A percentile compares a stretch with the other conserved stretches of the same genome.
phyloP scores from a whole-genome alignment of 495 filamentous ascomycete genomes.

The Talaromyces liani region DNA sequence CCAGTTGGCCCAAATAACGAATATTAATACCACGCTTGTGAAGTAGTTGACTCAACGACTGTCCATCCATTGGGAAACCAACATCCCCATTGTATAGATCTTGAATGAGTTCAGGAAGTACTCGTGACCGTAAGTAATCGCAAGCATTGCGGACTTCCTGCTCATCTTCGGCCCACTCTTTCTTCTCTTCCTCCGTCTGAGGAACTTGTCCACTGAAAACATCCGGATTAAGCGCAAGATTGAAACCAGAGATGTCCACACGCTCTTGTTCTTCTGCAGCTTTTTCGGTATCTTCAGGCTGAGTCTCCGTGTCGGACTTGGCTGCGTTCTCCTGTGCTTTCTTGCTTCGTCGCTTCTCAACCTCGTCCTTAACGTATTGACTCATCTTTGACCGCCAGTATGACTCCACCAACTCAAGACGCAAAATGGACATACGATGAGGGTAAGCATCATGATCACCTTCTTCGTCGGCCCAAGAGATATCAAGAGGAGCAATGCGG shows the following conservation, averaged over 20 bases:
- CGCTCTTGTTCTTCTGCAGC: conserved; percentile 45
- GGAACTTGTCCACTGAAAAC: conserved; percentile 89
- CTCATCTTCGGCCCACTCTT: conserved; percentile 78
- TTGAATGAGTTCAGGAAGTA: conserved; percentile 68
- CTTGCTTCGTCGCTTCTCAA: conserved; percentile 48
- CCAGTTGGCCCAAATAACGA: conserved; percentile 84
- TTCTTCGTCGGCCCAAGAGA: conserved; percentile 78
- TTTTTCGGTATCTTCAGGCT: conserved; percentile 28
- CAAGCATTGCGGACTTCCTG: conserved; percentile 79
- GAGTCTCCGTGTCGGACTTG: conserved; percentile 35
- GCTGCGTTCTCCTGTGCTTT: conserved; percentile 27
- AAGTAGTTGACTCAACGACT: conserved; percentile 78
- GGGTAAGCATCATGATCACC: conserved; percentile 62
- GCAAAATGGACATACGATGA: conserved; percentile 88
- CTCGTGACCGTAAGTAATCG: conserved; percentile 62
- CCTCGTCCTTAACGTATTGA: conserved; percentile 71
- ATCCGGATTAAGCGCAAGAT: conserved; percentile 88
- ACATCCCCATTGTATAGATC: conserved; percentile 90
- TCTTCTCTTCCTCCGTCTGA: conserved; percentile 84
- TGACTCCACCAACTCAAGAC: conserved; percentile 80
- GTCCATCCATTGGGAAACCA: conserved; percentile 96
- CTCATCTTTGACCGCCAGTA: conserved; percentile 80
- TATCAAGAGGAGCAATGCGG: conserved; percentile 86
- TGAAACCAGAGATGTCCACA: conserved; percentile 79
- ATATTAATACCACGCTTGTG: conserved; percentile 98